phyloP scores from a whole-genome alignment of 257 asterid species.

The Solanum arcanum region DNA sequence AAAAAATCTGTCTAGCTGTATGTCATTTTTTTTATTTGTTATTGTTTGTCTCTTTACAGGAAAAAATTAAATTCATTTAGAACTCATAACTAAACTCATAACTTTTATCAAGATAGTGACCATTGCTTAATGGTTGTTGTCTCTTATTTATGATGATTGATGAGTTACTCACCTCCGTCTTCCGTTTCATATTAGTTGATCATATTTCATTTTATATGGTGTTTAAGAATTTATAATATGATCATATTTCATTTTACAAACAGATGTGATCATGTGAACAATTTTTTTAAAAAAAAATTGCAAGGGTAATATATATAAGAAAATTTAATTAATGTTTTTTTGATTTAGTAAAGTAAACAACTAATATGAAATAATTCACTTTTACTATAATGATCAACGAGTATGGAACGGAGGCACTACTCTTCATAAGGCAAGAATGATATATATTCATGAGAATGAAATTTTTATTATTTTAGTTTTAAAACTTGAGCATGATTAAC shows the following conservation, averaged over 20 bases:
- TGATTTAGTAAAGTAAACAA: too few species aligned
- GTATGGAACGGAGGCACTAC: not conserved
- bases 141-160: slow-evolving; percentile 57
- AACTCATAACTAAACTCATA: slow-evolving; percentile 10
- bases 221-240: rapidly evolving
- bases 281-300: too few species aligned
- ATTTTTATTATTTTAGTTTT: not conserved
- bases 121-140: slow-evolving; percentile 56
- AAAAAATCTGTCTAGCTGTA: slow-evolving; percentile 41
- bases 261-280: rapidly evolving
- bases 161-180: not conserved
- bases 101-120: slow-evolving; percentile 44
- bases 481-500: not conserved
- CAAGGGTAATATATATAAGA: too few species aligned
- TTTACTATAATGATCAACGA: not conserved
- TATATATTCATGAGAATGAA: not conserved
- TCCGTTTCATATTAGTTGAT: not conserved
- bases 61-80: not conserved
- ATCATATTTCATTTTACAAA: too few species aligned
- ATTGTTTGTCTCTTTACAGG: not conserved
- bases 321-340: too few species aligned
- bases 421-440: not conserved
- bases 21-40: not conserved
- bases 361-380: not conserved
- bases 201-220: rapidly evolving